Evolutionary conservation across 2,329 filamentous ascomycete species (phyloP).

Genomic region (Calonectria hongkongensis): DNA sequence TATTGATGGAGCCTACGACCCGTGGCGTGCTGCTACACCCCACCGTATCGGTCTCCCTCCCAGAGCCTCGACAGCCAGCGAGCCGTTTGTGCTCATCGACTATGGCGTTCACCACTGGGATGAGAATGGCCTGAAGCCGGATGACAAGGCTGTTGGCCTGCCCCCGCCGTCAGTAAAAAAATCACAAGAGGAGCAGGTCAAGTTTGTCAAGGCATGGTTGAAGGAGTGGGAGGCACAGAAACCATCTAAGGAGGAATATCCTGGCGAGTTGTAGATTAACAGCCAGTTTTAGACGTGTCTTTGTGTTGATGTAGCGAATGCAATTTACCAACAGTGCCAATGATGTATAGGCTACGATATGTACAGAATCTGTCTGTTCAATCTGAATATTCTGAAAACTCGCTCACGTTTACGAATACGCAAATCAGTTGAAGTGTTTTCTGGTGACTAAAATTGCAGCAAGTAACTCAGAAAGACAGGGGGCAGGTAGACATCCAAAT

Average conservation of each 20-base stretch:
- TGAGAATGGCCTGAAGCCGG: slow-evolving; percentile 76
- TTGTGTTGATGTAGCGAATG: background rate
- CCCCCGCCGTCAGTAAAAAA: slow-evolving; percentile 76
- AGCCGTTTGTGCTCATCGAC: slow-evolving; percentile 84
- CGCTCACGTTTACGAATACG: no score
- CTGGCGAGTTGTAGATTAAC: slow-evolving; percentile 32
- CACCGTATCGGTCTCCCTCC: slow-evolving; percentile 77
- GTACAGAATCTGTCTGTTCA: no score
- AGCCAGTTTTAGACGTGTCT: background rate
- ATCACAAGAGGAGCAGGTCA: slow-evolving; percentile 74
- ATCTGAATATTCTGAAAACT: no score
- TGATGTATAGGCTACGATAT: background rate
- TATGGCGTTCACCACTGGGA: slow-evolving; percentile 90
- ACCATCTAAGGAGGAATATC: background rate
- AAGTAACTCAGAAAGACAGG: no score
- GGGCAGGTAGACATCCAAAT: no score
- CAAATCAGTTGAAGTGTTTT: no score
- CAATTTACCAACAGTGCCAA: background rate
- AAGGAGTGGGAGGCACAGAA: slow-evolving; percentile 70
- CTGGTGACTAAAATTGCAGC: no score
- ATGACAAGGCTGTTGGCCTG: slow-evolving; percentile 76
- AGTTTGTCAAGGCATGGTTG: slow-evolving; percentile 81
- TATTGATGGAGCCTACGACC: slow-evolving; percentile 86
- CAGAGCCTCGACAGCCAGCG: slow-evolving; percentile 75
- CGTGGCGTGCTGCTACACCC: slow-evolving; percentile 85